Evolutionary conservation across 352 stramenopile species (phyloP), one percentile per base, ranked within the genome.

Genomic region (Phytophthora pinifolia): DNA sequence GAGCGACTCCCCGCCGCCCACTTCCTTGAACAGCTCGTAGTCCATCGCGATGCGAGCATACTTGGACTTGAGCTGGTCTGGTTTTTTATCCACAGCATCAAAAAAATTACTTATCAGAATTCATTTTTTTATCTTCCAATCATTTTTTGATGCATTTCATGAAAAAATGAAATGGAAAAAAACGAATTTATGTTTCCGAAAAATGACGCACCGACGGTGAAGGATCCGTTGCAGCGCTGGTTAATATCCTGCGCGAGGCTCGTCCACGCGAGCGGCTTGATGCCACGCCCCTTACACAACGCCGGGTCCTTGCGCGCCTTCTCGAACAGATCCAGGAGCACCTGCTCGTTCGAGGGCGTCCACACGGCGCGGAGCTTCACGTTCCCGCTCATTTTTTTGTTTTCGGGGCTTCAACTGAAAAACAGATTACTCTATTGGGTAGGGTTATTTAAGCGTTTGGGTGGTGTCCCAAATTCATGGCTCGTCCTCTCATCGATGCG

Each of bases 401-500:
- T 25, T 42, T 55, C 33, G 35, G 51, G 27, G 15, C 29, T 53
- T 49, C 32, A 58, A 32, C 18, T 8, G 22, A 27, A 43, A 32
- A 44, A 45, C 31, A 22, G 18, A 46, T 49, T 62, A 66, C 31
- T 20, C 45, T 41, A 6, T 66, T 63, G 31, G 33, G 36, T 17
- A 62, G 43, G 42, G 32, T 42, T 20, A 7, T 38, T 50, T 59
- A 68, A 55, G 59, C 25, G 15, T 4, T 34, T 59, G 4, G 1
- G 13, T 35, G 59, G 59, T 14, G 22, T 45, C 59, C 46, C 39
- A 17, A 32, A 10, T 33, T 57, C 4, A 73, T 67, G 59, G 60
- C 62, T 5, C 44, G 38, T 5, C 52, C 39, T 43, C 58, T 77
- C 0, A 44, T 89, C 10, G 83, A 93, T 35, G 77, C 80, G 10